A percentile compares a stretch with the other conserved stretches of the same genome.
These are phyloP conservation scores for Hsuehochloa calcarea DNA, from an alignment of 176 grass and related monocot species.

Conservation along the genomic window DNA sequence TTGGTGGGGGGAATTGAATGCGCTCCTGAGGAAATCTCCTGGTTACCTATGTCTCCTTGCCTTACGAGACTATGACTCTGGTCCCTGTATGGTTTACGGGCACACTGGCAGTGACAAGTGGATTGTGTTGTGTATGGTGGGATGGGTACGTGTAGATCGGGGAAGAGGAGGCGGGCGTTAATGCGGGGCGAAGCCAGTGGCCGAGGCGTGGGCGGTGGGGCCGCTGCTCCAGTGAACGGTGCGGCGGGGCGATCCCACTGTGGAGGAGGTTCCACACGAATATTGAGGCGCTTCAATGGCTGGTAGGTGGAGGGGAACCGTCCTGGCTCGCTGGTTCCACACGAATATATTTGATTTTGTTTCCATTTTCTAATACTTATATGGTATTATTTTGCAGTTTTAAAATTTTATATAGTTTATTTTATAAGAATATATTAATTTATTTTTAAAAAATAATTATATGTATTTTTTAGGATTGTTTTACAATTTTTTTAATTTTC, in stretches of 20 bases:
- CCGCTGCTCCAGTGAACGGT: neutral
- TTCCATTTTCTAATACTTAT: too few species aligned
- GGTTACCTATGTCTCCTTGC: neutral
- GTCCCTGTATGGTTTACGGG: neutral
- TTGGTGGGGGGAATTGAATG: conserved; percentile 30
- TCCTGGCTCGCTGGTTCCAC: conserved; percentile 18
- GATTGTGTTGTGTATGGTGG: neutral
- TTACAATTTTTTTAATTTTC: too few species aligned
- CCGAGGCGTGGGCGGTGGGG: conserved; percentile 10
- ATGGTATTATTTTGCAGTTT: too few species aligned
- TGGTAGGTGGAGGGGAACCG: conserved; percentile 28
- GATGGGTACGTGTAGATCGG: neutral
- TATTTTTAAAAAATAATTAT: too few species aligned
- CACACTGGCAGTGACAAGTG: neutral
- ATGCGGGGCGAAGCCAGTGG: conserved; percentile 5
- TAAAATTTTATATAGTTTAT: too few species aligned
- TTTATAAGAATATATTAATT: too few species aligned
- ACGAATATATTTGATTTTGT: too few species aligned
- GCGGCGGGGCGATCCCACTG: neutral
- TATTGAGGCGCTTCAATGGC: conserved; percentile 21
- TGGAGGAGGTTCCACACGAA: neutral
- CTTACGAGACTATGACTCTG: neutral
- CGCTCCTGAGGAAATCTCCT: neutral
- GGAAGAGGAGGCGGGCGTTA: neutral
- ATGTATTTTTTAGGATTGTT: too few species aligned